Conservation (phyloP, 116 monocot species). For the Thalassia testudinum region DNA sequence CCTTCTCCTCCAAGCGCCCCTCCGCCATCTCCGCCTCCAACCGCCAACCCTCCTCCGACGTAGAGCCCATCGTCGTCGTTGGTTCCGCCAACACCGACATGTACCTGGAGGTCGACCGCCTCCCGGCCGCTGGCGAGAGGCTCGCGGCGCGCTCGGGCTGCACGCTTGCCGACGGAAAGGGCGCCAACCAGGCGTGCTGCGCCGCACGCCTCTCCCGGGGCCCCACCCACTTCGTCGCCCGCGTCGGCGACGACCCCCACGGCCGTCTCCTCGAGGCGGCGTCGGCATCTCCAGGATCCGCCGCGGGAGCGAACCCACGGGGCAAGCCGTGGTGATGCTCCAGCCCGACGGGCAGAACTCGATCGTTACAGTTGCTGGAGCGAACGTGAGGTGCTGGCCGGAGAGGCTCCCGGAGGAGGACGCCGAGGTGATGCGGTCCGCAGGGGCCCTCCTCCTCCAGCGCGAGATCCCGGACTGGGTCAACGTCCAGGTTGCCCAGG, state of each 20-base stretch:
- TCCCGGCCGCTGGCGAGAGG: conserved; percentile 65
- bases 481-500: conserved; percentile 78
- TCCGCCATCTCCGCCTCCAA: background rate
- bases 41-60: background rate
- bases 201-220: conserved; percentile 33
- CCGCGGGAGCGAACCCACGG: conserved; percentile 53
- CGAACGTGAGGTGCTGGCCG: conserved; percentile 72
- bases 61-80: conserved; percentile 56
- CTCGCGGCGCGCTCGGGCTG: conserved; percentile 45
- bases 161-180: conserved; percentile 92
- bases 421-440: conserved; percentile 33
- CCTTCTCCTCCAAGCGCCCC: background rate
- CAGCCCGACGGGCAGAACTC: conserved; percentile 70
- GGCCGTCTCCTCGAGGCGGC: conserved; percentile 64
- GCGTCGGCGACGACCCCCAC: conserved; percentile 64
- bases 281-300: conserved; percentile 29
- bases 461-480: conserved; percentile 87
- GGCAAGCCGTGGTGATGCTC: conserved; percentile 93
- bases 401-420: conserved; percentile 21
- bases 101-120: conserved; percentile 77
- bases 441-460: conserved; percentile 66
- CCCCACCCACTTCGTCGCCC: conserved; percentile 69
- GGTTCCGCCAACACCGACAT: conserved; percentile 99
- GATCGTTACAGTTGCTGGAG: conserved; percentile 82
- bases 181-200: conserved; percentile 98